Evolutionary conservation across 148 eudicot genomes (phyloP), one percentile per base, ranked within the genome.

Genomic region (Amaranthus hypochondriacus): DNA sequence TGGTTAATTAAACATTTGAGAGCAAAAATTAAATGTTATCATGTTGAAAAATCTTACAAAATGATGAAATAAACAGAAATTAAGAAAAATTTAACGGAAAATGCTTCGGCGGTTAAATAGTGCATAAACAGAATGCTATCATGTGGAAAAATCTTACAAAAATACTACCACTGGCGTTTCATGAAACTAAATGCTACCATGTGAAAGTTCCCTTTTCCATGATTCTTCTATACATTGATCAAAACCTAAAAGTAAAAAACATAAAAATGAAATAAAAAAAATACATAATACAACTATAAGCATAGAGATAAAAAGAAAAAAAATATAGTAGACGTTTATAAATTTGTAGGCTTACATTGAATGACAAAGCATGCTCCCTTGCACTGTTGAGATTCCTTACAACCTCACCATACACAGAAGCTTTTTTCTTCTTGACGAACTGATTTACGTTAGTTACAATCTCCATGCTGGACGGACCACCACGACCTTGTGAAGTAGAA

Each of bases 361-460:
- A 94, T 70, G 86, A 82, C 66, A 65, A 83, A 74, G 91, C 89
- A 81, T 80, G 86, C 71, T 88, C 90, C 82, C 98, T 89, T 60
- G 95, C 93, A 77, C 74, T 80, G 71, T 89, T 94, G 61, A 91
- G 83, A 69, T 80, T 84, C 80, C 83, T 94, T 77, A 94, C 90
- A 78, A 82, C 91, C 48, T 86, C 91, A 51, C 85, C 93, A 84
- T 94, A 94, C 47, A 82, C 90, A 15, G 84, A 86, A 73, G 97
- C 91, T 68, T 94, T 94, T 81, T 86, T 89, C 81, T 94, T 97
- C 70, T 83, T 82, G 61, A 87, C 79, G 46, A 92, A 81, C 83
- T 84, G 89, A 76, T 81, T 80, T 55, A 82, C 83, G 71, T 79
- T 69, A 73, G 90, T 85, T 58, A 80, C 83, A 79, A 85, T 73